Conservation (phyloP, 2,329 filamentous ascomycete species). For the Fusarium tupiense region DNA sequence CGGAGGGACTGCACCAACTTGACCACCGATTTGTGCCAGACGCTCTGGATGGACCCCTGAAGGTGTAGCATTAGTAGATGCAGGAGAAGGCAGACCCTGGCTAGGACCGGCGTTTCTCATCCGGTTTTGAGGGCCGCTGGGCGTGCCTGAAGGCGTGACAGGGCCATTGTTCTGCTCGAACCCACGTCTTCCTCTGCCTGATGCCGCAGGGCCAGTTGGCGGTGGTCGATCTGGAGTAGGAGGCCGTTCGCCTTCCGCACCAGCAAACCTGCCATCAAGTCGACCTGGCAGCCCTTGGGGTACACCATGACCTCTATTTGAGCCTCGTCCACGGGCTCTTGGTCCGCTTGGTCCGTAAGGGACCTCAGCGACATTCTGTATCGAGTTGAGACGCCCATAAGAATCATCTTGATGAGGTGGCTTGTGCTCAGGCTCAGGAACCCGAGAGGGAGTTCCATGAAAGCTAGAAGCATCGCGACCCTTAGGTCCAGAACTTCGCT, state of each 20-base stretch:
- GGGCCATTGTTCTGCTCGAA: constrained; percentile 51
- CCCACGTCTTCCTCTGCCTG: constrained; percentile 58
- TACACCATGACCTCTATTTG: constrained; percentile 50
- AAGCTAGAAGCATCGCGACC: constrained; percentile 52
- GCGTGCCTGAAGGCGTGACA: constrained; percentile 42
- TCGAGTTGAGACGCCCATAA: constrained; percentile 69
- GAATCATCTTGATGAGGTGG: constrained; percentile 67
- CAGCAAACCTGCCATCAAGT: constrained; percentile 55
- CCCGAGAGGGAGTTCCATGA: constrained; percentile 49
- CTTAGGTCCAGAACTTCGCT: constrained; percentile 49
- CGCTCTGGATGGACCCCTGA: constrained; percentile 61
- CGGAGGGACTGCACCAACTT: constrained; percentile 40
- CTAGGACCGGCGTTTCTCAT: constrained; percentile 50
- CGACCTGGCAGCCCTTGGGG: constrained; percentile 52
- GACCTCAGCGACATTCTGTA: constrained; percentile 57
- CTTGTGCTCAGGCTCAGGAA: constrained; percentile 61
- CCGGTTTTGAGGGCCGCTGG: constrained; percentile 52
- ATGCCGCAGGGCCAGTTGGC: constrained; percentile 64
- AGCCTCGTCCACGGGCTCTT: constrained; percentile 59
- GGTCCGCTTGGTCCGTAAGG: constrained; percentile 70
- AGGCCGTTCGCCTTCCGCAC: constrained; percentile 53
- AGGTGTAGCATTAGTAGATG: constrained; percentile 40
- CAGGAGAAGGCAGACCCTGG: constrained; percentile 38
- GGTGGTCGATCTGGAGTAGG: constrained; percentile 61
- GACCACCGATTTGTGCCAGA: constrained; percentile 57